Conservation (phyloP, 768 basidiomycete species). For the Mycena leptocephala region DNA sequence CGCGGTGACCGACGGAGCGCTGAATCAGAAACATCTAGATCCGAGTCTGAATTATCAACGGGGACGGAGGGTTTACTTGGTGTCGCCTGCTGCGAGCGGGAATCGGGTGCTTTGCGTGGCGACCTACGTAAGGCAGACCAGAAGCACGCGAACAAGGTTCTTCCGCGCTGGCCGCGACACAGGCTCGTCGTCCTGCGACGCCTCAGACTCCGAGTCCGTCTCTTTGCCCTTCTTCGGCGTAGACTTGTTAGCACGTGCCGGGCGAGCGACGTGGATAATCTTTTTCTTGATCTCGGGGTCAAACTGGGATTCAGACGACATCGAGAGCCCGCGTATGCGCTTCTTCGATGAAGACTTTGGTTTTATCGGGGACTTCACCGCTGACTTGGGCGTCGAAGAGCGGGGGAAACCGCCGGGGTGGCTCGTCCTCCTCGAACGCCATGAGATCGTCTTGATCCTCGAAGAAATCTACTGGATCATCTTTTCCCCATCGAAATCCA, state of each 20-base stretch:
- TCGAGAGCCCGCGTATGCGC: background rate
- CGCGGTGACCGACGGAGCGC: background rate
- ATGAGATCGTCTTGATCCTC: background rate
- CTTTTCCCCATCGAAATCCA: background rate
- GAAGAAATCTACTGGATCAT: background rate
- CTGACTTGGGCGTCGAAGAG: constrained; percentile 9
- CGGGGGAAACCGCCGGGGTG: background rate
- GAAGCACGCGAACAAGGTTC: constrained; percentile 26
- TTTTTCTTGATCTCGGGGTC: constrained; percentile 22
- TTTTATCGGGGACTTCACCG: constrained; percentile 6
- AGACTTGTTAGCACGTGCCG: background rate
- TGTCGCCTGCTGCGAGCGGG: background rate
- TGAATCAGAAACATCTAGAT: background rate
- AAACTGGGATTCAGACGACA: constrained; percentile 13
- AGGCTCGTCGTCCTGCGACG: background rate
- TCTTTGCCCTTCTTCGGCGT: constrained; percentile 8
- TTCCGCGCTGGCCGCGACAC: background rate
- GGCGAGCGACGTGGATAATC: constrained; percentile 8
- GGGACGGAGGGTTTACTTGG: background rate
- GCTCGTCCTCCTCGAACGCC: background rate
- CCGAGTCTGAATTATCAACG: background rate
- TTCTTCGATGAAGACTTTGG: constrained; percentile 6
- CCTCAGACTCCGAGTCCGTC: constrained; percentile 5
- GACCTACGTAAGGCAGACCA: background rate
- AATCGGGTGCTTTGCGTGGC: constrained; percentile 7